Base-by-base conservation (phyloP, 169 alveolate species). In the Eimeria brunetti region DNA sequence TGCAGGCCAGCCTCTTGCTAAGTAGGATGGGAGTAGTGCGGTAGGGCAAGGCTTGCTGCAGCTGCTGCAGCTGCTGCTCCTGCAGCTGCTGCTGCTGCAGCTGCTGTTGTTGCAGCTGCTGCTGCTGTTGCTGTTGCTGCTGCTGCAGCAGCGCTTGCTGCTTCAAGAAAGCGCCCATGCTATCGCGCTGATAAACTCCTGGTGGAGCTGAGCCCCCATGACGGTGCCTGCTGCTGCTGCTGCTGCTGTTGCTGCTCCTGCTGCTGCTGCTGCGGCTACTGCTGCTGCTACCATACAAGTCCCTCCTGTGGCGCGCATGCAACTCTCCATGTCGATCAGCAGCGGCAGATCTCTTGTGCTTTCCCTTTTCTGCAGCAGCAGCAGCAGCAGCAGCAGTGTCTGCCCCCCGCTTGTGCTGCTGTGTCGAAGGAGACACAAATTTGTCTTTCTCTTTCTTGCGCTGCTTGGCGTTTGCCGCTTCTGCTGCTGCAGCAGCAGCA, bases 171-270 rank as follows among this genome's bases (percentile, higher is more conserved):
- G 30, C 49, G 8, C 41, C 46, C 30, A 24, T 33, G 16, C 44
- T 60, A 20, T 22, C 64, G 53, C 60, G 18, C 30, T 30, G 46
- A 51, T 7, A 80, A 11, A n/a, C 7, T 16, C 67, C 89, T 3
- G 89, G 89, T 44, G 89, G 89, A 30, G 89, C 89, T 22, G 89
- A 80, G 69, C 69, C 51, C 49, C 89, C 89, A 46, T 24, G 20
- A 16, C 71, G 71, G 16, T 56, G 27, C 38, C 89, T 71, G 46
- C 69, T 49, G 89, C 69, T 49, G 89, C 89, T 80, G 64, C 67
- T 80, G 71, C n/a, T 80, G 64, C 60, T 75, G 60, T 38, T 67
- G 78, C 78, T 67, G 78, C 78, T 67, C 49, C 78, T 67, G 46
- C 44, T 36, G 46, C 78, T 67, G 67, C 67, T 58, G 67, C 67